Evolutionary conservation across 2,329 filamentous ascomycete genomes (phyloP).

Genomic region (Nemania diffusa): DNA sequence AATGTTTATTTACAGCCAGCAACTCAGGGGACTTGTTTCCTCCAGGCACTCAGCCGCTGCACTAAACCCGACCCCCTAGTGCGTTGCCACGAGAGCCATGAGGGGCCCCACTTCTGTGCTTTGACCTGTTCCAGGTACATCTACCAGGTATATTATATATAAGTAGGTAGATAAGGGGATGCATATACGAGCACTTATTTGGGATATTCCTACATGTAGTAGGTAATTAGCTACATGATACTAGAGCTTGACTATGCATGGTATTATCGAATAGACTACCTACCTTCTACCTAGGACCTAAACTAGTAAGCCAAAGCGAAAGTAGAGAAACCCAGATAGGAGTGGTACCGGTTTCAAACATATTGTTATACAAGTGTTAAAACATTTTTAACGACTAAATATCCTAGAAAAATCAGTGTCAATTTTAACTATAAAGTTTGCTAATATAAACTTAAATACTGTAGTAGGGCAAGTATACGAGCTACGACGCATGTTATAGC

Average conservation of each 20-base stretch:
- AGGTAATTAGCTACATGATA: neutral
- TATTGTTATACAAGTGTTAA: too few species aligned
- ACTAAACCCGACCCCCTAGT: slow-evolving; percentile 25
- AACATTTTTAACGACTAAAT: too few species aligned
- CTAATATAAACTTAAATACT: too few species aligned
- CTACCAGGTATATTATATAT: neutral
- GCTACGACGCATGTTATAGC: too few species aligned
- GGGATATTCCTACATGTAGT: too few species aligned
- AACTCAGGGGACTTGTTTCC: slow-evolving; percentile 20
- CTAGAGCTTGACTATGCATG: neutral
- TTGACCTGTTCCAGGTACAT: neutral
- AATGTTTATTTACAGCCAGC: slow-evolving; percentile 47
- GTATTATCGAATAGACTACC: neutral
- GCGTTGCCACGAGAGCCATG: slow-evolving; percentile 36
- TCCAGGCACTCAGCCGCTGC: slow-evolving; percentile 25
- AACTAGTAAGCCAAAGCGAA: neutral
- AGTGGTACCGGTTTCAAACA: too few species aligned
- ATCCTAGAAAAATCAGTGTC: too few species aligned
- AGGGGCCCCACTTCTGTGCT: neutral
- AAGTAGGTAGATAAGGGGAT: neutral
- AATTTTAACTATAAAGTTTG: too few species aligned
- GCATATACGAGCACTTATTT: neutral
- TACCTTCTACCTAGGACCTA: too few species aligned
- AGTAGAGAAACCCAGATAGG: too few species aligned
- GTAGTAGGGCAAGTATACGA: too few species aligned